These are phyloP conservation scores for Nepenthes mirabilis DNA, from an alignment of 148 eudicot genomes.

Conservation along the genomic window DNA sequence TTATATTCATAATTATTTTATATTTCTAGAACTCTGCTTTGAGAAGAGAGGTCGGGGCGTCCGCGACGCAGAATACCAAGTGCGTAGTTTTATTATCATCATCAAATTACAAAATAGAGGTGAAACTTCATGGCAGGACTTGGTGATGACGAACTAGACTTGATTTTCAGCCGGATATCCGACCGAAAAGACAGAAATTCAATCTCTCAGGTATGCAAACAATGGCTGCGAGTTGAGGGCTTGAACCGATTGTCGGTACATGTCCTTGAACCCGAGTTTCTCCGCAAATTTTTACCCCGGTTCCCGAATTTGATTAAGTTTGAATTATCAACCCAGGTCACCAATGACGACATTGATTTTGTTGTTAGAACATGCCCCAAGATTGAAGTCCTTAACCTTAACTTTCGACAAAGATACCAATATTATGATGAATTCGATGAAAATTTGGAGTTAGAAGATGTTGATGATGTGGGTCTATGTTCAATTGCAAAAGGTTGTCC, in stretches of 20 bases:
- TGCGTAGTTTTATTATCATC: no score
- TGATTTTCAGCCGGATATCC: constrained; percentile 5
- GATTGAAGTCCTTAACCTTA: constrained; percentile 12
- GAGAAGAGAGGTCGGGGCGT: no score
- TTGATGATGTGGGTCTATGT: constrained; percentile 9
- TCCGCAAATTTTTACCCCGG: constrained; percentile 7
- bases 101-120: no score
- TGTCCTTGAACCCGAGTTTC: constrained; percentile 7
- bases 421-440: neutral
- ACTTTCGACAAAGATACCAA: neutral
- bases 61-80: no score
- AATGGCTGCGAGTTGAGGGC: constrained; percentile 17
- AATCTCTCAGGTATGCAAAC: constrained; percentile 18
- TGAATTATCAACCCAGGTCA: constrained; percentile 4
- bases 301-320: constrained; percentile 14
- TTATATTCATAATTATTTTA: no score
- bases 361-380: constrained; percentile 11
- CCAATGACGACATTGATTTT: constrained; percentile 1
- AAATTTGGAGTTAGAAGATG: constrained; percentile 1
- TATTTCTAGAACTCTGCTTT: no score
- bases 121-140: constrained; percentile 6
- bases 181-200: constrained; percentile 9
- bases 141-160: constrained; percentile 11
- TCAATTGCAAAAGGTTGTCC: constrained; percentile 6
- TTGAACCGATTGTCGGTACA: constrained; percentile 9